Conservation (phyloP, 1,284 basidiomycete species). For the Xerocomus nothofagi region DNA sequence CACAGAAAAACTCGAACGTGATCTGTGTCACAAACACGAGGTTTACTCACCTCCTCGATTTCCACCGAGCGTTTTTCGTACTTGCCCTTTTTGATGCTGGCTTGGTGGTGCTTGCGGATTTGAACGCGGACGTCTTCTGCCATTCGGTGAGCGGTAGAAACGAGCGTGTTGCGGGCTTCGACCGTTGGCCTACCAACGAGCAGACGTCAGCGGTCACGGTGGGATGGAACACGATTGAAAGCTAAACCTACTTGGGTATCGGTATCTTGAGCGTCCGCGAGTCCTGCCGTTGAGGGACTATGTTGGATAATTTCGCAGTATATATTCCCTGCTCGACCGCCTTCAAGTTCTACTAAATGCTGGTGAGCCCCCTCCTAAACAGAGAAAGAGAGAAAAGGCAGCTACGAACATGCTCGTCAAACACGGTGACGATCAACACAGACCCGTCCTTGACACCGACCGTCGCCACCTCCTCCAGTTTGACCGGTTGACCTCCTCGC, state of each 20-base stretch:
- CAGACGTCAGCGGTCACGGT: background rate
- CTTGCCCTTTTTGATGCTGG: slow-evolving; percentile 66
- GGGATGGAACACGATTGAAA: too few relatives aligned
- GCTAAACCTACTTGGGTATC: slow-evolving; percentile 62
- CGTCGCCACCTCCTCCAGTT: slow-evolving; percentile 69
- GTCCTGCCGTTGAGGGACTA: slow-evolving; percentile 70
- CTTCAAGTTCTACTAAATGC: slow-evolving; percentile 62
- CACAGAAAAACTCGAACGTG: background rate
- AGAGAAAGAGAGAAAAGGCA: background rate
- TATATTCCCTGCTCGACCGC: slow-evolving; percentile 70
- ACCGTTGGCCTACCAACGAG: slow-evolving; percentile 61
- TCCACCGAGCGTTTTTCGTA: slow-evolving; percentile 67
- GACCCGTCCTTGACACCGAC: slow-evolving; percentile 77
- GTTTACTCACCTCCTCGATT: slow-evolving; percentile 53
- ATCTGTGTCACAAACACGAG: background rate
- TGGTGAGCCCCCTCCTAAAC: slow-evolving; percentile 10
- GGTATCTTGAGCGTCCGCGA: slow-evolving; percentile 70
- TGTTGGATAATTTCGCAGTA: slow-evolving; percentile 65
- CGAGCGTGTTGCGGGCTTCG: slow-evolving; percentile 60
- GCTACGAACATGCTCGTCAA: slow-evolving; percentile 65
- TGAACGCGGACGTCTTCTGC: slow-evolving; percentile 76
- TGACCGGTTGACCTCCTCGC: slow-evolving; percentile 39
- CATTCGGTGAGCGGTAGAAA: slow-evolving; percentile 50
- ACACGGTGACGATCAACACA: slow-evolving; percentile 67
- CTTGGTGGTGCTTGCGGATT: slow-evolving; percentile 64